phyloP scores from a whole-genome alignment of 2,329 filamentous ascomycete genomes.

The Tolypocladium ovalisporum region DNA sequence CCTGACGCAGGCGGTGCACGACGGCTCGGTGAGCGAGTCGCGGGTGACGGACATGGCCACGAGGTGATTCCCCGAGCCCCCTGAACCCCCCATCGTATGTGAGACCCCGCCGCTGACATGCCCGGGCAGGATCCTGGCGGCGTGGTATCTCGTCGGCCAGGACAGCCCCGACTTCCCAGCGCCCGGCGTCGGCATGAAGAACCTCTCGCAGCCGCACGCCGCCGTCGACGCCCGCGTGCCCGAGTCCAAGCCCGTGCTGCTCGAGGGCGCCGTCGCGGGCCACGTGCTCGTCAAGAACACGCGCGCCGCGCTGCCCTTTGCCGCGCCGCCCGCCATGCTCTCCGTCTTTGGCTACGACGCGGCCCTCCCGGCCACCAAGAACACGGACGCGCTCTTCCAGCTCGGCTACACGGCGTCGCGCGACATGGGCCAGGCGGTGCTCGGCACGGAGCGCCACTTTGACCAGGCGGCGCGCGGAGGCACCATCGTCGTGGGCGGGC shows the following conservation, averaged over 20 bases:
- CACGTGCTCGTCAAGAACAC: constrained; percentile 72
- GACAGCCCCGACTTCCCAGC: constrained; percentile 30
- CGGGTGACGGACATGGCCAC: constrained; percentile 72
- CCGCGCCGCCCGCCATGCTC: constrained; percentile 40
- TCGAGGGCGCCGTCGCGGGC: constrained; percentile 46
- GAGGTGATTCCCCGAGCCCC: constrained; percentile 32
- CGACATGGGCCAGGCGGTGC: constrained; percentile 31
- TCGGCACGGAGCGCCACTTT: constrained; percentile 31
- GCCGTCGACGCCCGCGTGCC: constrained; percentile 38
- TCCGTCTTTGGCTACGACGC: constrained; percentile 58
- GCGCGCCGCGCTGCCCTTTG: constrained; percentile 50
- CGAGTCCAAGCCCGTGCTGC: constrained; percentile 28
- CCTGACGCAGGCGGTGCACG: constrained; percentile 62
- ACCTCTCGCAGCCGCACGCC: constrained; percentile 37
- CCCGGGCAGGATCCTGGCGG: constrained; percentile 44
- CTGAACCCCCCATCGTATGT: not conserved
- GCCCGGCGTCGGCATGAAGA: constrained; percentile 47
- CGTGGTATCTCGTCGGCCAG: constrained; percentile 48
- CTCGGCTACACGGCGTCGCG: constrained; percentile 35
- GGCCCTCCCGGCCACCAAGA: constrained; percentile 31
- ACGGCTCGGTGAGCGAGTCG: constrained; percentile 61
- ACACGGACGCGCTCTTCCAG: constrained; percentile 33
- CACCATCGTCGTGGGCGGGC: constrained; percentile 39
- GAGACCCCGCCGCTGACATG: not conserved
- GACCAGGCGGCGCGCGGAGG: constrained; percentile 39